Evolutionary conservation across 257 asterid species (phyloP), one percentile per base, ranked within the genome.

Genomic region (Nicotiana attenuata): DNA sequence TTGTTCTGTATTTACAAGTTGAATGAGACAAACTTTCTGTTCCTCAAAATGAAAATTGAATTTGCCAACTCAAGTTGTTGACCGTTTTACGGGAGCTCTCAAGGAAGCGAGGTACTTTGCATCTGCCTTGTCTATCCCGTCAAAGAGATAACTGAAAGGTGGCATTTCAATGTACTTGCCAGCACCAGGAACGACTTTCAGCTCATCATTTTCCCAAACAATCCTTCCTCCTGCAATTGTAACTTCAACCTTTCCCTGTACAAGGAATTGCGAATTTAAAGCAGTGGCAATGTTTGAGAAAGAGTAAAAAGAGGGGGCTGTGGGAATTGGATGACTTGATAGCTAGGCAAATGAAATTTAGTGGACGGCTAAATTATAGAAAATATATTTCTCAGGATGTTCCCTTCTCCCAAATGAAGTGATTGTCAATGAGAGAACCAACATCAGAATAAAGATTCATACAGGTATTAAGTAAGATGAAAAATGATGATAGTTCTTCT

Each of bases 221-320:
- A 96, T 75, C 84, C 90, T 91, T 78, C 99, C 99, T 81, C 97
- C 94, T 17, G 97, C 92, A 77, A 96, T 91, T 3, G 99, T 96
- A 65, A 92, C 91, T 88, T 96, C 99, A 29, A 96, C 95, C 87
- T 93, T 94, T 61, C 99, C 98, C 98, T 93, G 80, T 0, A 26
- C 16, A 75, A 75, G 0, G 64, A 75, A 78, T 24, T 26, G 78
- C 29, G 26, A 61, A 50, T 52, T 28, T 8, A 63, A 80, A n/a
- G 65, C 83, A 19, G 16, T 52, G 45, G 64, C 45, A 24, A 50
- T 75, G 63, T 75, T 52, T 52, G 80, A 73, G 0, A 71, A 71
- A 31, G 38, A 71, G 78, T 71, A 14, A 73, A 73, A 7, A 59
- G 78, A 73, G 50, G 78, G 38, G 15, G 20, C 78, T 14, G 41